A percentile compares a stretch with the other conserved stretches of the same genome.
phyloP scores from a whole-genome alignment of 2,329 filamentous ascomycete species.

The Dothistroma septosporum region DNA sequence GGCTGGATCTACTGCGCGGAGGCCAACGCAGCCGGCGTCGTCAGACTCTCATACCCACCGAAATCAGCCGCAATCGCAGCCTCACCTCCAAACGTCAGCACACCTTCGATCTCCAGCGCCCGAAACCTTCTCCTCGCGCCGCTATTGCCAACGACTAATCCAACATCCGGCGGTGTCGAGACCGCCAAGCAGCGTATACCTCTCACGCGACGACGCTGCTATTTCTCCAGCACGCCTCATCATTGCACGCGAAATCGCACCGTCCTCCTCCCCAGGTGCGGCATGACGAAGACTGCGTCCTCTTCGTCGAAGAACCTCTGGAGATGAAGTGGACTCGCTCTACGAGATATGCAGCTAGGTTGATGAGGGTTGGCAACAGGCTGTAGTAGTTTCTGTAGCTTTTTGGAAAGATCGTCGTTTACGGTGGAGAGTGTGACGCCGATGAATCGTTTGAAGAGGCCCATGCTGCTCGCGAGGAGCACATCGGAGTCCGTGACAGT shows the following conservation, averaged over 20 bases:
- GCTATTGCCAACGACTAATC: neutral
- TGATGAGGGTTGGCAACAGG: neutral
- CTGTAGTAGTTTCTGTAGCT: neutral
- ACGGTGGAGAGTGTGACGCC: neutral
- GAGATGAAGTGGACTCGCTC: neutral
- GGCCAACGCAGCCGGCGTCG: too few relatives aligned
- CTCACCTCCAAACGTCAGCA: neutral
- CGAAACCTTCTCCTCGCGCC: neutral
- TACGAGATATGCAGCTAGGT: neutral
- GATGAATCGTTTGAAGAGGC: neutral
- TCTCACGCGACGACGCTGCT: neutral
- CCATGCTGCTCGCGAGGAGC: neutral
- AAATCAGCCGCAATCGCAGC: too few relatives aligned
- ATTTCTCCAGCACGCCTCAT: neutral
- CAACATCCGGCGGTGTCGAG: neutral
- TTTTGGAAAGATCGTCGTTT: neutral
- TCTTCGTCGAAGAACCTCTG: neutral
- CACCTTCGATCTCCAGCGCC: neutral
- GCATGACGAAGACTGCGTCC: neutral
- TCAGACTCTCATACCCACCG: too few relatives aligned
- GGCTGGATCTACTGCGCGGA: too few relatives aligned
- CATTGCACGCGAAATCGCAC: neutral
- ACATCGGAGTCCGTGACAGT: neutral
- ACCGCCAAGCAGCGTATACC: neutral
- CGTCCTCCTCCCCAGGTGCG: neutral